Evolutionary conservation across 306 rosid species (phyloP).

Genomic region (Vicia villosa): DNA sequence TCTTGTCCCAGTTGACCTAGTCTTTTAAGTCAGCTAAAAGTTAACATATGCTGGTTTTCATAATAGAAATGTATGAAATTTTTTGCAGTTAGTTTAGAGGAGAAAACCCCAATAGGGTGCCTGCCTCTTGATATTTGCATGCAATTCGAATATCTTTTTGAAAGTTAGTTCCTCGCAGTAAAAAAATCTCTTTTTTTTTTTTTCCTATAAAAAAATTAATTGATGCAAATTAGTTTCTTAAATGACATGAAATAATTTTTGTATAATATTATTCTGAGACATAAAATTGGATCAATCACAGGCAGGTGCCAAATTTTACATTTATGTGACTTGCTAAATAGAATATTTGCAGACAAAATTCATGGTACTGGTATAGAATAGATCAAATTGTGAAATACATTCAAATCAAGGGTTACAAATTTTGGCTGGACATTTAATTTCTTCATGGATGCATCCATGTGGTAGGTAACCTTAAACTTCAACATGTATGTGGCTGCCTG

Average conservation of each 20-base stretch:
- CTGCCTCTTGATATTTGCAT: too few relatives aligned
- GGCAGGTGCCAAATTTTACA: neutral
- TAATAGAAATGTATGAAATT: too few relatives aligned
- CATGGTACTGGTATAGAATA: neutral
- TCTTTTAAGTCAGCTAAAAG: too few relatives aligned
- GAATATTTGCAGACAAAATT: constrained; percentile 19
- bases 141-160: too few relatives aligned
- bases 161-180: too few relatives aligned
- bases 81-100: too few relatives aligned
- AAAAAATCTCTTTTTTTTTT: too few relatives aligned
- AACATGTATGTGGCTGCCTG: constrained; percentile 7
- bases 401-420: constrained; percentile 9
- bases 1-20: neutral
- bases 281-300: neutral
- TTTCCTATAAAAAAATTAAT: too few relatives aligned
- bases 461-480: constrained; percentile 5
- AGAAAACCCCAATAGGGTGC: too few relatives aligned
- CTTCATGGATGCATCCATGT: neutral
- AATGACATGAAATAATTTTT: neutral
- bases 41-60: too few relatives aligned
- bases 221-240: neutral
- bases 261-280: neutral
- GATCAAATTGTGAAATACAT: constrained; percentile 22
- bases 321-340: neutral
- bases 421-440: neutral